Conservation (phyloP, 441 rosid genomes). For the Gossypium gossypioides region DNA sequence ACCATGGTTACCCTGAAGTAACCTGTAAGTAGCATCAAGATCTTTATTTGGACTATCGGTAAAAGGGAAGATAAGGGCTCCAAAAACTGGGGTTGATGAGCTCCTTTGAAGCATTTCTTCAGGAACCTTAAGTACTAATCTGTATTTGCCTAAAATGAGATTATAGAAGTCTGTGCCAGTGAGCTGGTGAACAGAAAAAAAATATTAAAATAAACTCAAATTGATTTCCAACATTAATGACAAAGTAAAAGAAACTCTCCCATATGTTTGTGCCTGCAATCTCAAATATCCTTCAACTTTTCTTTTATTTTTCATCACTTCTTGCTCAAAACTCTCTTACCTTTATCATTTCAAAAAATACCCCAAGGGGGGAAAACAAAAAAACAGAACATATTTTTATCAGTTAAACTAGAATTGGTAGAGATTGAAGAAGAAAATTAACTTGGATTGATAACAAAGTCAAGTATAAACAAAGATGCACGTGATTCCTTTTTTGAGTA, state of each 20-base stretch:
- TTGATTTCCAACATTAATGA: background rate
- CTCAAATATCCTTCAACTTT: background rate
- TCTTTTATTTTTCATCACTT: background rate
- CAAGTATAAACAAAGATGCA: constrained; percentile 1
- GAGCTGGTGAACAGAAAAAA: background rate
- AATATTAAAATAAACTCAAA: background rate
- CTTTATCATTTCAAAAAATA: background rate
- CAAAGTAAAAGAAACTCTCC: background rate
- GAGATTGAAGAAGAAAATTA: background rate
- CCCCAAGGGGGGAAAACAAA: background rate
- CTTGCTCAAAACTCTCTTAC: background rate
- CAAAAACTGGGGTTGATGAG: constrained; percentile 19
- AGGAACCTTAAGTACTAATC: background rate
- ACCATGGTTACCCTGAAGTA: constrained; percentile 2
- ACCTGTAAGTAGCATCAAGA: constrained; percentile 9
- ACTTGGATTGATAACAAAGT: constrained; percentile 1
- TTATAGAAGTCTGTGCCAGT: background rate
- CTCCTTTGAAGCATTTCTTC: constrained; percentile 22
- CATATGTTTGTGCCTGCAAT: background rate
- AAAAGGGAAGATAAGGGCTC: constrained; percentile 8
- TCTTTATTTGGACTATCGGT: constrained; percentile 19
- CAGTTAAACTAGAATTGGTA: background rate
- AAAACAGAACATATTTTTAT: background rate
- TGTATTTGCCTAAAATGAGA: background rate
- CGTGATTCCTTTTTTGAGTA: constrained; percentile 1